These are phyloP conservation scores for Neonectria punicea DNA, from an alignment of 2,329 filamentous ascomycete species.

Conservation along the genomic window DNA sequence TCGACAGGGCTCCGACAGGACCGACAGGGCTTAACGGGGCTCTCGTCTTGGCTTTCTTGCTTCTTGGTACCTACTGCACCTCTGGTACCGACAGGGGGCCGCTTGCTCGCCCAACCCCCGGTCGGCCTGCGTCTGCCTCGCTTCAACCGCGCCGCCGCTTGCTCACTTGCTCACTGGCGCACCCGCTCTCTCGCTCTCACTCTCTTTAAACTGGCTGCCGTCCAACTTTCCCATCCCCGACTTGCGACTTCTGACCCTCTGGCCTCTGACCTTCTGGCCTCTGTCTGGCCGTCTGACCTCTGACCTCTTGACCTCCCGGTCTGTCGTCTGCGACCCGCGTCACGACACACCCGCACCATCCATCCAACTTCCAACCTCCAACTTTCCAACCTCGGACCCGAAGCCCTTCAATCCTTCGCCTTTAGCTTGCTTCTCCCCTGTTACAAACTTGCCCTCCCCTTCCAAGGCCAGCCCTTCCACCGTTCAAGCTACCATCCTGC, in stretches of 20 bases:
- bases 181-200: constrained; percentile 21
- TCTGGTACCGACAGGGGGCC: constrained; percentile 25
- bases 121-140: constrained; percentile 40
- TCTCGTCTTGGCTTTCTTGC: constrained; percentile 4
- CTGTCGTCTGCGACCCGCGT: neutral
- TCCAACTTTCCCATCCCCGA: constrained; percentile 38
- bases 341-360: too few relatives aligned
- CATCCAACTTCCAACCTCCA: constrained; percentile 10
- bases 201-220: constrained; percentile 48
- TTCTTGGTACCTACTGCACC: constrained; percentile 4
- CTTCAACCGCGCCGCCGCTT: constrained; percentile 41
- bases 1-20: constrained; percentile 21
- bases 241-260: constrained; percentile 11
- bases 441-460: constrained; percentile 35
- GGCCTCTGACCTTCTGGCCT: neutral
- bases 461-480: constrained; percentile 32
- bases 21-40: constrained; percentile 1
- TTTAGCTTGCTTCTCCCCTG: constrained; percentile 33
- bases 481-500: constrained; percentile 24
- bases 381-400: constrained; percentile 15
- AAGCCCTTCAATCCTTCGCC: constrained; percentile 25
- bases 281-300: too few relatives aligned
- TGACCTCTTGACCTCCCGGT: neutral
- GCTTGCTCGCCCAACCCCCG: constrained; percentile 38
- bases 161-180: constrained; percentile 28